phyloP scores from a whole-genome alignment of 2,329 filamentous ascomycete species.

The Colletotrichum sublineola region DNA sequence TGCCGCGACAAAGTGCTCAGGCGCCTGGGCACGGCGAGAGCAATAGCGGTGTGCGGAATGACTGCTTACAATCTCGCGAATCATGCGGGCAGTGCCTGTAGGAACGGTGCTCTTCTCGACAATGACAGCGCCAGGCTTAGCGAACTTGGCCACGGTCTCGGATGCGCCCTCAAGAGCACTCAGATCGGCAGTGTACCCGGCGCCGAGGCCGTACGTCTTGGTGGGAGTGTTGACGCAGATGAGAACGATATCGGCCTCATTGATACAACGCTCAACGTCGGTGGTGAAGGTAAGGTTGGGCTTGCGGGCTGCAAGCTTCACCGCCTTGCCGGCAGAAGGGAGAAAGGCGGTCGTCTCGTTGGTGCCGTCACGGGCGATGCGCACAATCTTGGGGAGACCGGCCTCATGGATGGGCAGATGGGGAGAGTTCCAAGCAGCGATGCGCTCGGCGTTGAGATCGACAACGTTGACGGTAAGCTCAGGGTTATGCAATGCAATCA shows the following conservation, averaged over 20 bases:
- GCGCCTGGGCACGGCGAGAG: neutral
- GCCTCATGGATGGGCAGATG: conserved; percentile 84
- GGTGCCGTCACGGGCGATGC: conserved; percentile 71
- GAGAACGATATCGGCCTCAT: conserved; percentile 79
- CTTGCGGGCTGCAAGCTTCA: conserved; percentile 58
- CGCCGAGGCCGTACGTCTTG: conserved; percentile 77
- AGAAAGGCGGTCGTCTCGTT: conserved; percentile 57
- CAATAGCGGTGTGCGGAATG: neutral
- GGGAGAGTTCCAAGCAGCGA: conserved; percentile 79
- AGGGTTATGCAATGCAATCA: conserved; percentile 81
- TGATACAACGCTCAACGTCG: conserved; percentile 71
- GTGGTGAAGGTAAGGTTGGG: conserved; percentile 83
- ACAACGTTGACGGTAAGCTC: conserved; percentile 80
- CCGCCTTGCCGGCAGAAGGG: conserved; percentile 52
- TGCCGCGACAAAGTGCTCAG: too few relatives aligned
- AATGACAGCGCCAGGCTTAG: conserved; percentile 77
- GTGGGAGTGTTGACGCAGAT: conserved; percentile 86
- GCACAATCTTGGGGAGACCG: conserved; percentile 76
- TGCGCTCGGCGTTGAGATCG: conserved; percentile 74
- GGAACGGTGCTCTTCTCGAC: conserved; percentile 88
- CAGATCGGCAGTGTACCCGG: conserved; percentile 80
- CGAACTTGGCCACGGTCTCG: conserved; percentile 74
- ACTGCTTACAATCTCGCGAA: conserved; percentile 73
- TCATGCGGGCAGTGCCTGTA: conserved; percentile 78
- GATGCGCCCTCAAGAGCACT: conserved; percentile 79